Evolutionary conservation across 345 rosid genomes (phyloP).

Genomic region (Eutrema heterophyllum): DNA sequence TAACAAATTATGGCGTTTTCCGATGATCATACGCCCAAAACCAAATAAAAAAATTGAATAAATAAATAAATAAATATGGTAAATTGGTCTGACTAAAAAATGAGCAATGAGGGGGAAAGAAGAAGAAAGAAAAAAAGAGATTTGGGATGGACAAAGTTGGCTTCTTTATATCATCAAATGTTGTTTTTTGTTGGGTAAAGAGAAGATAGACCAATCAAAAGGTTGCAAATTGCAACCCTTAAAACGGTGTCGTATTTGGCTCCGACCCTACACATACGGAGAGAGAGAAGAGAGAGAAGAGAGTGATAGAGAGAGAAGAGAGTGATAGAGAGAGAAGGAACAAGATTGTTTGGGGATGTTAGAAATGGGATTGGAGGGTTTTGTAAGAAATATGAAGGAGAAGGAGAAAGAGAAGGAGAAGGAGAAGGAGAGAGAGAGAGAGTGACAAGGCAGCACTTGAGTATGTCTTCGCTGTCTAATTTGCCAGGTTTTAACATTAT

Average conservation of each 20-base stretch:
- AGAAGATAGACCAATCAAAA: conserved; percentile 28
- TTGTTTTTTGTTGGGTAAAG: conserved; percentile 29
- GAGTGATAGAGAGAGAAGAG: conserved; percentile 18
- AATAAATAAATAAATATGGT: not conserved
- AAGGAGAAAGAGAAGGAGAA: conserved; percentile 31
- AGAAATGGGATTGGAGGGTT: conserved; percentile 24
- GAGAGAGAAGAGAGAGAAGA: conserved; percentile 21
- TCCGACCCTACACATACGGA: conserved; percentile 20
- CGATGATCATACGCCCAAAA: not conserved
- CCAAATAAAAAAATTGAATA: not conserved
- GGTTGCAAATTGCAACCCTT: conserved; percentile 26
- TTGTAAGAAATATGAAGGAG: conserved; percentile 27
- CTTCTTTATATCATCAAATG: conserved; percentile 29
- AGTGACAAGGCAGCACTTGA: conserved; percentile 49
- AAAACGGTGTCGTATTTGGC: conserved; percentile 18
- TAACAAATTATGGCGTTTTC: not conserved
- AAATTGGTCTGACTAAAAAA: not conserved
- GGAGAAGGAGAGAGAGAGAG: conserved; percentile 36
- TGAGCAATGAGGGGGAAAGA: not conserved
- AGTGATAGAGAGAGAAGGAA: conserved; percentile 16
- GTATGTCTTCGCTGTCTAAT: conserved; percentile 50
- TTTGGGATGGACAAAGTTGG: conserved; percentile 21
- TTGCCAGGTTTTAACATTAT: conserved; percentile 46
- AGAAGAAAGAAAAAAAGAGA: not conserved
- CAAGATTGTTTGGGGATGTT: not conserved